Conservation (phyloP, 2,329 filamentous ascomycete genomes). For the Chaetomiaceae sp. region DNA sequence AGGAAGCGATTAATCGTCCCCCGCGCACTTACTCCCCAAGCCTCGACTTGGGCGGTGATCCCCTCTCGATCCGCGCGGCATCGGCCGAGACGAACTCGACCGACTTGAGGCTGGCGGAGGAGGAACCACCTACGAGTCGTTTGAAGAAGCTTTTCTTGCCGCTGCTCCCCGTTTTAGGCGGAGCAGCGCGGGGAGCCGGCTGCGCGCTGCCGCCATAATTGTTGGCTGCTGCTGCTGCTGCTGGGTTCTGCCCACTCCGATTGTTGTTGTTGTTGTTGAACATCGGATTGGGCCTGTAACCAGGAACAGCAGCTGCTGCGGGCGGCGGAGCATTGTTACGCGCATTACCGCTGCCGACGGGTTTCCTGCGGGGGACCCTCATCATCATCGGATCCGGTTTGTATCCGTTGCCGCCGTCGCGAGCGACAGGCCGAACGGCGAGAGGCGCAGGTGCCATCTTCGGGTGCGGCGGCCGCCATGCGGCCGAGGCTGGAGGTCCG, state of each 20-base stretch:
- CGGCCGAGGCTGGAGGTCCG: neutral
- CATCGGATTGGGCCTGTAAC: constrained; percentile 4
- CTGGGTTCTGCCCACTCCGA: neutral
- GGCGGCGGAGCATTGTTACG: neutral
- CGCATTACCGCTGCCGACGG: neutral
- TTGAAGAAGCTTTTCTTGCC: constrained; percentile 1
- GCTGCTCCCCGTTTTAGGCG: neutral
- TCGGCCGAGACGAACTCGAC: constrained; percentile 10
- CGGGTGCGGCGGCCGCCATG: neutral
- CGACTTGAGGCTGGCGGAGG: neutral
- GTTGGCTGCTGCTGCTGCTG: too few relatives aligned
- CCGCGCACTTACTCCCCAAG: neutral
- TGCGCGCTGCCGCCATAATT: neutral
- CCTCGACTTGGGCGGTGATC: neutral
- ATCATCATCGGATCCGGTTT: neutral
- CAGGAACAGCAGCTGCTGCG: neutral
- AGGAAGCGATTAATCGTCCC: too few relatives aligned
- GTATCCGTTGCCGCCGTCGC: neutral
- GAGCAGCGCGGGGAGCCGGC: neutral
- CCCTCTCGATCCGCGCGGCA: constrained; percentile 4
- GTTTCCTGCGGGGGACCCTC: neutral
- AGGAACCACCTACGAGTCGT: neutral
- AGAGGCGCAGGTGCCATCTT: constrained; percentile 1
- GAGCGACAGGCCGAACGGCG: neutral
- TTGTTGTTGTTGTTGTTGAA: neutral